Percentiles rank a stretch among this genome's conserved stretches.
Conservation (phyloP, 345 rosid species). For the Anacardium occidentale region DNA sequence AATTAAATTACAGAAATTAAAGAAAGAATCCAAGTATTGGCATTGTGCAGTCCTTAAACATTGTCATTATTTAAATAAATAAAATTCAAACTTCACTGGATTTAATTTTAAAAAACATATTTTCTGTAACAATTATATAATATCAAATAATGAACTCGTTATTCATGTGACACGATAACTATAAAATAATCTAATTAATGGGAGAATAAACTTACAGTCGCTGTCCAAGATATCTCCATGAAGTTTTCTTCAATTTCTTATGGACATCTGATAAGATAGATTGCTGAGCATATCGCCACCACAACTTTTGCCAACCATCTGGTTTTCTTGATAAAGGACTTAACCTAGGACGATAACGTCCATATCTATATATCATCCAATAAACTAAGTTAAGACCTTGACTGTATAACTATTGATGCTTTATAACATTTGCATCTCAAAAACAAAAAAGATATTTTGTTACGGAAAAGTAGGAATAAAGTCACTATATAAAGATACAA, state of each 20-base stretch:
- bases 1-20: background rate
- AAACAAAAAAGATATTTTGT: too few relatives aligned
- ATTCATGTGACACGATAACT: background rate
- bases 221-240: slow-evolving; percentile 80
- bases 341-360: slow-evolving; percentile 81
- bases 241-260: slow-evolving; percentile 66
- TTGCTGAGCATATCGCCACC: slow-evolving; percentile 92
- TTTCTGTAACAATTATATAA: background rate
- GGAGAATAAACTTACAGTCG: slow-evolving; percentile 58
- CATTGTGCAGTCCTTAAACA: background rate
- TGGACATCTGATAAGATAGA: slow-evolving; percentile 73
- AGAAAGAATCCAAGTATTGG: background rate
- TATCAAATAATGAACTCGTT: background rate
- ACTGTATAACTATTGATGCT: background rate
- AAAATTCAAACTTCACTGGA: background rate
- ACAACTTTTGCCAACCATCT: slow-evolving; percentile 69
- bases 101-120: background rate
- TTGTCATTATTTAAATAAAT: background rate
- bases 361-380: slow-evolving; percentile 60
- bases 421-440: background rate
- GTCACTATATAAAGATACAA: too few relatives aligned
- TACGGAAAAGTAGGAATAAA: too few relatives aligned
- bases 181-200: background rate
- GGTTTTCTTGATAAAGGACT: slow-evolving; percentile 53
- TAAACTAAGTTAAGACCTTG: background rate